These are phyloP conservation scores for Podaxis carcinomalis DNA, from an alignment of 768 basidiomycete genomes.

Conservation along the genomic window DNA sequence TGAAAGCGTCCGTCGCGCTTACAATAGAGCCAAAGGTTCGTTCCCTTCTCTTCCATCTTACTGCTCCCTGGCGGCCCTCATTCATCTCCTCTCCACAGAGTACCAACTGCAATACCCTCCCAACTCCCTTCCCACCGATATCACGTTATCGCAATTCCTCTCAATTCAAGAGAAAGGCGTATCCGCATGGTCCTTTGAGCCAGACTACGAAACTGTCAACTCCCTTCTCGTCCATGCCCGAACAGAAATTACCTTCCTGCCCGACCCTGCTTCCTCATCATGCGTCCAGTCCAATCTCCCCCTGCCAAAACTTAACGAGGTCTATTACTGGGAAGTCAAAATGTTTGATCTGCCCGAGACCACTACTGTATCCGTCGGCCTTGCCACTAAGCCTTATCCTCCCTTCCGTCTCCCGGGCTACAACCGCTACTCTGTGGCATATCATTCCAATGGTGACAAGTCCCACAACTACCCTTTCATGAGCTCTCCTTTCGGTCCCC, in stretches of 20 bases:
- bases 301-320: slow-evolving; percentile 95
- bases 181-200: slow-evolving; percentile 98
- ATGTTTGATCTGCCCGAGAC: slow-evolving; percentile 93
- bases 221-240: slow-evolving; percentile 91
- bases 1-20: slow-evolving; percentile 64
- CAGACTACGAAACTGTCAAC: slow-evolving; percentile 93
- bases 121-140: slow-evolving; percentile 95
- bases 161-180: slow-evolving; percentile 99
- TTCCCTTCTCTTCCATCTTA: slow-evolving; percentile 11
- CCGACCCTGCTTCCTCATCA: slow-evolving; percentile 91
- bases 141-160: slow-evolving; percentile 96
- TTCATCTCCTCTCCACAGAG: slow-evolving; percentile 37
- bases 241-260: slow-evolving; percentile 96
- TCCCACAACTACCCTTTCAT: slow-evolving; percentile 97
- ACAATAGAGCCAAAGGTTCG: slow-evolving; percentile 85
- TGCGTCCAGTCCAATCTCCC: slow-evolving; percentile 97
- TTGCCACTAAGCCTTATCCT: slow-evolving; percentile 97
- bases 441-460: slow-evolving; percentile 95
- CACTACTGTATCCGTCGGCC: slow-evolving; percentile 87
- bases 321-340: slow-evolving; percentile 99
- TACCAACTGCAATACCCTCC: slow-evolving; percentile 87
- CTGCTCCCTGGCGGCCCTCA: slow-evolving; percentile 10
- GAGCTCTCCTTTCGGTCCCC: slow-evolving; percentile 74
- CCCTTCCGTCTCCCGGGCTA: slow-evolving; percentile 88
- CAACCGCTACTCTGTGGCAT: slow-evolving; percentile 85